Evolutionary conservation across 208 protist species (phyloP), one percentile per base, ranked within the genome.

Genomic region (Trypanosoma rangeli): DNA sequence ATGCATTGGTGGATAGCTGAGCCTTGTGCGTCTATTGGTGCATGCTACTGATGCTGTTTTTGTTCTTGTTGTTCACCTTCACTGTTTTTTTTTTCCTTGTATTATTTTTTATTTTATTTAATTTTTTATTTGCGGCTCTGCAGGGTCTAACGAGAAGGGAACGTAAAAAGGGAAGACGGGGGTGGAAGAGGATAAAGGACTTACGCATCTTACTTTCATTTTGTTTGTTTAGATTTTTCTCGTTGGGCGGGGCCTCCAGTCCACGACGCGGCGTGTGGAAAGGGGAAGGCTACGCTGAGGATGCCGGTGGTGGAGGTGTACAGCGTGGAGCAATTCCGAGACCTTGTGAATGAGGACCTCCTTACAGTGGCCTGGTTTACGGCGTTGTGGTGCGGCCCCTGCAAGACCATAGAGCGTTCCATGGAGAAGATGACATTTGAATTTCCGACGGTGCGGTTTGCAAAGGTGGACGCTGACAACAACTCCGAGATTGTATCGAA

Each of bases 221-320:
- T 58, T 58, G 22, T 20, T 3, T 58, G 3, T 35, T 55, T 58
- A 3, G 18, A 20, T 35, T 58, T 37, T 35, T 58, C 26, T 56
- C 26, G 12, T 28, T 58, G 35, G 28, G n/a, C n/a, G 3, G 22
- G 26, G 12, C 28, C 26, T 58, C 15, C 31, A 58, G 28, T 35
- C n/a, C 26, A 35, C 29, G 26, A 15, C 29, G 16, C 22, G 61
- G 44, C 37, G 54, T 48, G 42, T 58, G 18, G 22, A 56, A 66
- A 18, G 68, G 56, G 55, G 29, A 46, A 46, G 50, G 44, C 15
- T 5, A 50, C 20, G 13, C 8, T 22, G 33, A 37, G 48, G 42
- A 92, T 92, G 89, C 79, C 84, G n/a, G 73, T 92, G 33, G 81
- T 80, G 20, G 89, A 94, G 31, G 79, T 94, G 0, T 90, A 92